Conservation (phyloP, 2,329 filamentous ascomycete genomes). For the Nigrograna mackinnonii region DNA sequence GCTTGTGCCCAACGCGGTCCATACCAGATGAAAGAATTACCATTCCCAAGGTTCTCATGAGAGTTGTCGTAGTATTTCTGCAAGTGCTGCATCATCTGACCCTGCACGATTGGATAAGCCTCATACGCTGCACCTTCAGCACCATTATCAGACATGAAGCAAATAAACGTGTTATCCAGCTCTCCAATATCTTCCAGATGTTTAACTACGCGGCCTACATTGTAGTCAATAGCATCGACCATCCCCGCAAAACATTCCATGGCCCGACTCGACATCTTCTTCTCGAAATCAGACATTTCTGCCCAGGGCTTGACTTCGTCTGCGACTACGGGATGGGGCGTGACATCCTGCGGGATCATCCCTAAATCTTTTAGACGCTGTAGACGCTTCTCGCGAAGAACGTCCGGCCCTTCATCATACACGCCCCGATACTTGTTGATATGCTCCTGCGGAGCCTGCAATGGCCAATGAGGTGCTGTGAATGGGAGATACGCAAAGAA, state of each 20-base stretch:
- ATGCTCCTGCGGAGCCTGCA: slow-evolving; percentile 27
- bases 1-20: slow-evolving; percentile 61
- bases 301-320: slow-evolving; percentile 24
- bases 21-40: slow-evolving; percentile 64
- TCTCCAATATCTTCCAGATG: slow-evolving; percentile 32
- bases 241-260: slow-evolving; percentile 44
- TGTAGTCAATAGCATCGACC: slow-evolving; percentile 37
- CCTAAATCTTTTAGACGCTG: slow-evolving; percentile 23
- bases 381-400: slow-evolving; percentile 20
- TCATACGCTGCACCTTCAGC: slow-evolving; percentile 46
- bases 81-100: slow-evolving; percentile 58
- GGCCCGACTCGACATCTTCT: slow-evolving; percentile 41
- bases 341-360: slow-evolving; percentile 10
- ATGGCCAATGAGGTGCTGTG: slow-evolving; percentile 33
- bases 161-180: slow-evolving; percentile 41
- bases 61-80: slow-evolving; percentile 62
- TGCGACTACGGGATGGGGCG: slow-evolving; percentile 18
- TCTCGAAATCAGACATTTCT: slow-evolving; percentile 33
- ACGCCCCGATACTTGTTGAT: slow-evolving; percentile 22
- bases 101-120: slow-evolving; percentile 67
- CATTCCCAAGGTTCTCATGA: slow-evolving; percentile 62
- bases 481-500: slow-evolving; percentile 35
- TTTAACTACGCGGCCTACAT: slow-evolving; percentile 36
- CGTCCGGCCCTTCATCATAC: slow-evolving; percentile 29
- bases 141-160: slow-evolving; percentile 45